Evolutionary conservation across 768 basidiomycete genomes (phyloP).

Genomic region (Auricularia auricula-judae): DNA sequence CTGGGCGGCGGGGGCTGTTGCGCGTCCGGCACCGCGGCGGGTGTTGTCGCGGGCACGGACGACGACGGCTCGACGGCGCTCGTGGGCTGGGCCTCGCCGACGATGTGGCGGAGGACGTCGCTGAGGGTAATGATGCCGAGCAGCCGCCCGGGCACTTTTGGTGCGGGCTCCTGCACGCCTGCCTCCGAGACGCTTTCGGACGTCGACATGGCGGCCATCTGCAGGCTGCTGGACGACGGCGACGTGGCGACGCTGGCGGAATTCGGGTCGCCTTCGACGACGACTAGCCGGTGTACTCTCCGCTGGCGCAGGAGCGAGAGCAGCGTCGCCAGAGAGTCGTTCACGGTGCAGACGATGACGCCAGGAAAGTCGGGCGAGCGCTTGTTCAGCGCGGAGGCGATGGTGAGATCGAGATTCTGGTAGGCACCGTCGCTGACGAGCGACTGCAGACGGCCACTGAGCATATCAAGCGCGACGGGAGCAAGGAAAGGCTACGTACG

Average conservation of each 20-base stretch:
- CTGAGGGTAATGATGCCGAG: conserved; percentile 82
- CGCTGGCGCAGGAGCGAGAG: conserved; percentile 88
- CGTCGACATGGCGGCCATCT: background rate
- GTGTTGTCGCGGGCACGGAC: background rate
- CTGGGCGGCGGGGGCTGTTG: background rate
- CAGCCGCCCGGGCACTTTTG: conserved; percentile 39
- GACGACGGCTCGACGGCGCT: background rate
- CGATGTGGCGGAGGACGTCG: conserved; percentile 78
- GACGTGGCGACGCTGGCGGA: background rate
- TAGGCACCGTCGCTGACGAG: conserved; percentile 91
- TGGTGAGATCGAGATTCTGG: conserved; percentile 89
- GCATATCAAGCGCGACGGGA: conserved; percentile 5
- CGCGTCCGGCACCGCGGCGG: background rate
- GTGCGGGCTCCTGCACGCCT: background rate
- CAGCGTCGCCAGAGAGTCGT: conserved; percentile 83
- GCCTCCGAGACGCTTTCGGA: background rate
- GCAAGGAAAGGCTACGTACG: conserved; percentile 34
- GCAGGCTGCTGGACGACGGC: background rate
- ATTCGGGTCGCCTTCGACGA: conserved; percentile 70
- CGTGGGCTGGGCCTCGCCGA: conserved; percentile 29
- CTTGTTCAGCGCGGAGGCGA: conserved; percentile 84
- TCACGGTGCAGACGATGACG: conserved; percentile 88
- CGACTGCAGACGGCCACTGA: conserved; percentile 40
- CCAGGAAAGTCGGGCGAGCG: conserved; percentile 94
- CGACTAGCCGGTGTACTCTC: conserved; percentile 87